Base-by-base conservation (phyloP, 192 early-diverging fungal genomes). In the Backusella mclennaniae region DNA sequence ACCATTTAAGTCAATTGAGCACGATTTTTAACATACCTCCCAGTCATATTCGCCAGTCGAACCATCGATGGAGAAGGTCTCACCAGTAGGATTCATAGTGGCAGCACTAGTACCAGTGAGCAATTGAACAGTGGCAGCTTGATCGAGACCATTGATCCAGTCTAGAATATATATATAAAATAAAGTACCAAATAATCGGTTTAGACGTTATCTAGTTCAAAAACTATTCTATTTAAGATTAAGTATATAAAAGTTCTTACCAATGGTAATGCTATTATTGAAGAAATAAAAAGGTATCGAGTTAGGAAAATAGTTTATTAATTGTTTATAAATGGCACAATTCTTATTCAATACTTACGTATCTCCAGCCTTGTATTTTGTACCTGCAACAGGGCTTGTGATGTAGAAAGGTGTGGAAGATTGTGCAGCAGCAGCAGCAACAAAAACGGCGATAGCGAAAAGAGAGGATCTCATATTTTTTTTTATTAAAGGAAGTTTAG, bases 311-410 rank as follows among this genome's bases (percentile, higher is more conserved):
- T 21, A 11, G 0, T 29, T 73, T 9, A 19, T 56, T 35, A 3
- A 44, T 39, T 17, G 12, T 21, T 49, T 49, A 19, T 69, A 19
- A 19, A 35, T 46, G 31, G 17, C 35, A 9, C 4, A 29, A 72
- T 39, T 44, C 31, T 4, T 6, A 26, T 38, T 14, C 39, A 31
- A 8, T 12, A 56, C 75, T 68, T 73, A 80, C 79, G 26, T 46
- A 21, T 52, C n/a, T 19, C 79, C 79, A 66, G 80, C 76, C 12
- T 35, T 75, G 23, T 69, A 77, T 33, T 3, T 29, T 67, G 52
- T 77, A 26, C 76, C 76, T 41, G 59, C 56, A 52, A 81, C 49
- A 23, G 80, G 80, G 21, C 53, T 19, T 19, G 80, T 81, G 56
- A 81, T 71, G 35, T 81, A 81, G 68, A 77, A 81, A 29, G 76